Conservation (phyloP, 2,329 filamentous ascomycete species). For the Drechslera avenae region DNA sequence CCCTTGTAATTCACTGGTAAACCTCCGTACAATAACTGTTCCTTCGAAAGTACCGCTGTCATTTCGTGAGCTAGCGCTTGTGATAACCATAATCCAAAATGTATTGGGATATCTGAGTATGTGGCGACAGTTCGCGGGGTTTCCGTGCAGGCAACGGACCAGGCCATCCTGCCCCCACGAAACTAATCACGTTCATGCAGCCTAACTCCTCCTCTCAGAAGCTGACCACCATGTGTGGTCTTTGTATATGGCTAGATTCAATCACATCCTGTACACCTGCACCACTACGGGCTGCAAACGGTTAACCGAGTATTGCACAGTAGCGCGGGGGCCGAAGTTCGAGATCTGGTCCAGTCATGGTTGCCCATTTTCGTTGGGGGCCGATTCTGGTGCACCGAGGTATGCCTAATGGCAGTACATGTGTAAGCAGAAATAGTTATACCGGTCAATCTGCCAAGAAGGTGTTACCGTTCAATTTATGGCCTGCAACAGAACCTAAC, state of each 20-base stretch:
- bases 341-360: too few relatives aligned
- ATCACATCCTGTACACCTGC: not conserved
- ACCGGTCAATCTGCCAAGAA: too few relatives aligned
- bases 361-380: too few relatives aligned
- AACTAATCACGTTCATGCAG: not conserved
- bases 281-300: too few relatives aligned
- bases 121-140: too few relatives aligned
- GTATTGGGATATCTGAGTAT: not conserved
- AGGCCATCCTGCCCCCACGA: not conserved
- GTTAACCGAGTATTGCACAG: too few relatives aligned
- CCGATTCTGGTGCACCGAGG: too few relatives aligned
- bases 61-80: not conserved
- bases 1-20: conserved; percentile 4
- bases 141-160: not conserved
- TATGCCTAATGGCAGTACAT: too few relatives aligned
- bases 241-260: not conserved
- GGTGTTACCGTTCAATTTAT: too few relatives aligned
- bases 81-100: not conserved
- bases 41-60: not conserved
- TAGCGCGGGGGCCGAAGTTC: too few relatives aligned
- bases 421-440: too few relatives aligned
- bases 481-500: too few relatives aligned
- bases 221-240: not conserved
- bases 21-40: conserved; percentile 1
- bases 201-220: not conserved